Base-by-base conservation (phyloP, 1,139 yeast species). In the Scheffersomyces illinoinensis region DNA sequence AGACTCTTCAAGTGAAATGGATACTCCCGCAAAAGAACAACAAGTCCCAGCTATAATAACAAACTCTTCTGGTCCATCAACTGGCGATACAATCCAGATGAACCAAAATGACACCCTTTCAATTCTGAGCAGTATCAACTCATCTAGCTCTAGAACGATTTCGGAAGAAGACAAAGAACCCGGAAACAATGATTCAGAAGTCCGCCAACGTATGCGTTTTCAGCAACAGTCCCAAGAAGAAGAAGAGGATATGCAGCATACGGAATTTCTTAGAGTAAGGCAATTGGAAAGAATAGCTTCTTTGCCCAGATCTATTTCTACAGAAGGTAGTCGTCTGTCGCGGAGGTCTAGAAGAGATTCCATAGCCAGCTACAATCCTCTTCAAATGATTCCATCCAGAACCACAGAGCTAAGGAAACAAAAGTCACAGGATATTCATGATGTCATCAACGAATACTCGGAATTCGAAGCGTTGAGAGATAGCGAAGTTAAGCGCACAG, bases 391-490 rank as follows among this genome's bases (percentile, higher is more conserved):
- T 4, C 69, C 71, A 5, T 66, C 76, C 0, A 66, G 81, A 57
- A 70, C 77, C 3, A 67, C 75, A 12, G 82, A 79, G 21, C 64
- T 79, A 14, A 73, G 89, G 53, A 71, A 72, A 39, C 70, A 78
- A 62, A 84, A 81, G 47, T 73, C 89, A 0, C 87, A 88, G 66
- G 84, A 76, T 53, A 80, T 87, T 56, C 65, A 72, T 18, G 90
- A 87, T 67, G 83, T 89, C 47, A 86, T 89, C 54, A 75, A 82
- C 58, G 89, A 87, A 61, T 89, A 87, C 66, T 84, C 88, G 3
- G 85, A 84, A 61, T 81, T 76, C 58, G 80, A 57, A 64, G 66
- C 14, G 54, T 65, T 82, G 72, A 64, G 66, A 57, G 64, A 67
- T 8, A 53, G 49, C n/a, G 63, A 60, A 12, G 26, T 58, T 21